Conservation (phyloP, 129 eudicot genomes). For the Mikania micrantha region DNA sequence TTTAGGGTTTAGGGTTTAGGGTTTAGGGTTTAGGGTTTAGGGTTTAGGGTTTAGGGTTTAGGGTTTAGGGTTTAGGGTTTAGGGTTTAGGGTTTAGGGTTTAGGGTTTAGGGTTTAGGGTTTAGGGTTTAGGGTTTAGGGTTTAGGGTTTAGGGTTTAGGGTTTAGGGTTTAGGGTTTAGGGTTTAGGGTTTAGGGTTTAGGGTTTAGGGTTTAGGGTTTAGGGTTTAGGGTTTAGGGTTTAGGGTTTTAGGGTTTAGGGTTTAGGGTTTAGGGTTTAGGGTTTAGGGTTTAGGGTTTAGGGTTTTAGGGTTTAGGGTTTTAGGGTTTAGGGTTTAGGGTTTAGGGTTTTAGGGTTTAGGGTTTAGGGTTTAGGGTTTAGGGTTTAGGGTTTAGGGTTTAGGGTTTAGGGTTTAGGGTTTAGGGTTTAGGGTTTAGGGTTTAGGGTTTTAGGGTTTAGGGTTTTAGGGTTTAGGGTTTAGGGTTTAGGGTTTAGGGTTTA, state of each 20-base stretch:
- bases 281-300: background rate
- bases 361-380: too few relatives aligned
- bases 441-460: background rate
- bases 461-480: constrained; percentile 12
- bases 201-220: background rate
- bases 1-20: background rate
- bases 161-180: constrained; percentile 1
- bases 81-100: constrained; percentile 2
- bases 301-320: background rate
- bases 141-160: background rate
- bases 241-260: constrained; percentile 9
- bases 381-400: constrained; percentile 19
- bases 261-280: constrained; percentile 2
- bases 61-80: constrained; percentile 3
- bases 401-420: constrained; percentile 12
- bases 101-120: constrained; percentile 4
- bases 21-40: constrained; percentile 8
- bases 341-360: too few relatives aligned
- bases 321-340: constrained; percentile 11
- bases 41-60: constrained; percentile 11
- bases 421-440: constrained; percentile 6
- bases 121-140: constrained; percentile 2
- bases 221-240: constrained; percentile 4
- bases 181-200: background rate
- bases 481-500: constrained; percentile 19